Evolutionary conservation across 805 yeast genomes (phyloP).

Genomic region (Kuraishia ogatae): DNA sequence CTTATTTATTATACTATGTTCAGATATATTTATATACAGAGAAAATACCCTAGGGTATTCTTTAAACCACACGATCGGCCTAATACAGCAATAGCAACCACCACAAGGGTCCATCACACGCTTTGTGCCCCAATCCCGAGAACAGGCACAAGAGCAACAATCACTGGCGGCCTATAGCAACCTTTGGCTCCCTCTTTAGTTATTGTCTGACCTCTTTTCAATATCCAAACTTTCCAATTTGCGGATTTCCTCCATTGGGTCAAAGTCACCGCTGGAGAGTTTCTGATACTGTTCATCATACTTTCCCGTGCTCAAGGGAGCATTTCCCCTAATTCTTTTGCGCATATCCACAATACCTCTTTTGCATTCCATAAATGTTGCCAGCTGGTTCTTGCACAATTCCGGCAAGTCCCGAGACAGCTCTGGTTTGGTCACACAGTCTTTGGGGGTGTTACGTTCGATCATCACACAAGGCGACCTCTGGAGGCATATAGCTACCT

Average conservation of each 20-base stretch:
- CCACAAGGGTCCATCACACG: no score
- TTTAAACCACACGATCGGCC: no score
- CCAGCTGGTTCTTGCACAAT: conserved; percentile 75
- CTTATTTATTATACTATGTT: neutral
- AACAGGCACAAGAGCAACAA: no score
- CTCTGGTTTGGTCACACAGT: conserved; percentile 77
- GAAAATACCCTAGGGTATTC: neutral
- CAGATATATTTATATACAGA: neutral
- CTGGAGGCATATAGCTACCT: conserved; percentile 93
- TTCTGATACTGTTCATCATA: conserved; percentile 83
- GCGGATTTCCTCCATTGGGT: conserved; percentile 71
- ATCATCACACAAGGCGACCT: conserved; percentile 94
- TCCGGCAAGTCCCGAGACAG: conserved; percentile 75
- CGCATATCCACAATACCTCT: conserved; percentile 88
- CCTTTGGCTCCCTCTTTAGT: neutral
- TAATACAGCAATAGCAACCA: no score
- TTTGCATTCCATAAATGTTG: conserved; percentile 83
- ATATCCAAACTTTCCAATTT: conserved; percentile 54
- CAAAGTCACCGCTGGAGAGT: conserved; percentile 71
- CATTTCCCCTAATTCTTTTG: conserved; percentile 89
- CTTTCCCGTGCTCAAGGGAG: conserved; percentile 85
- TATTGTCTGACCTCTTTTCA: conserved; percentile 24
- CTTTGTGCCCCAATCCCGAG: no score
- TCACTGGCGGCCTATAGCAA: no score
- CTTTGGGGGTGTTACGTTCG: conserved; percentile 82